Conservation (phyloP, 768 basidiomycete species). For the Tubosaeta brunneosetosa region DNA sequence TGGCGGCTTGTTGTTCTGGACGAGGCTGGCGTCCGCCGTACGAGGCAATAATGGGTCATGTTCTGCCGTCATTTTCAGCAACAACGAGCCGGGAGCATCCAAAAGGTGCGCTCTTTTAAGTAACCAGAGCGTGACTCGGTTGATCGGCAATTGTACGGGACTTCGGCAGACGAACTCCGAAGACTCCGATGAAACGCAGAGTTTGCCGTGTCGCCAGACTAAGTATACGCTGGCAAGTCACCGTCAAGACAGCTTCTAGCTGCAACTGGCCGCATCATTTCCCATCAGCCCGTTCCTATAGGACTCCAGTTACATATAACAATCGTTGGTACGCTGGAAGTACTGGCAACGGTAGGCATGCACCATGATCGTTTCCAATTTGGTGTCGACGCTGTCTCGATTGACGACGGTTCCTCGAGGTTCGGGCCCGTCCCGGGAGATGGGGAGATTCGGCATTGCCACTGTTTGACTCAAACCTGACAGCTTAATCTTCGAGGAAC, state of each 20-base stretch:
- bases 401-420: not conserved
- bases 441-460: not conserved
- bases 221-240: too few species aligned
- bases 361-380: not conserved
- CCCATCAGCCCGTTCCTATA: not conserved
- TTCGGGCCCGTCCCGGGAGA: not conserved
- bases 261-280: too few species aligned
- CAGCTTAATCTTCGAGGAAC: not conserved
- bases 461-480: not conserved
- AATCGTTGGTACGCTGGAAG: not conserved
- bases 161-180: not conserved
- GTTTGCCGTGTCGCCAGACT: not conserved
- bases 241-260: too few species aligned
- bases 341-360: not conserved
- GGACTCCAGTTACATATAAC: not conserved
- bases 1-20: not conserved
- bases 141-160: not conserved
- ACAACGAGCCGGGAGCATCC: not conserved
- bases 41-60: slow-evolving; percentile 26
- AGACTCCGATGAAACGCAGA: not conserved
- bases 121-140: not conserved
- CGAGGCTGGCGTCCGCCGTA: not conserved
- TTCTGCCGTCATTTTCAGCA: slow-evolving; percentile 28
- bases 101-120: not conserved
- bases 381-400: not conserved